Percentiles rank a stretch among this genome's conserved stretches.
Evolutionary conservation across 176 grass and related monocot species (phyloP).

Genomic region (Oryza nivara): DNA sequence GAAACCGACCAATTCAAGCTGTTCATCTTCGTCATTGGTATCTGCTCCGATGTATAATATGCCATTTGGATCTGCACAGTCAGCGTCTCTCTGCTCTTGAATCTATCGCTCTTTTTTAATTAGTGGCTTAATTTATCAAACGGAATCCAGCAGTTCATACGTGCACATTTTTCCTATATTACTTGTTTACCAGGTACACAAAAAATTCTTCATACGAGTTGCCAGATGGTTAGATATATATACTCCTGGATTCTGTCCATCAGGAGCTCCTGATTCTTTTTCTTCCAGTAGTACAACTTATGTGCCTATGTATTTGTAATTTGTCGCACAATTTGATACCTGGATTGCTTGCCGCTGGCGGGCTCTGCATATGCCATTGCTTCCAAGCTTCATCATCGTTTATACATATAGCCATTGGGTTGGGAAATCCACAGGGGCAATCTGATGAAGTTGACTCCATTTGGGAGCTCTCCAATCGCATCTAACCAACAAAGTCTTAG

Average conservation of each 20-base stretch:
- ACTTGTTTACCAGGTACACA: background rate
- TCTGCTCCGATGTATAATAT: slow-evolving; percentile 47
- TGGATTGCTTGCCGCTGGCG: background rate
- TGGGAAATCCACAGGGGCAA: background rate
- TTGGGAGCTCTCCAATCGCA: background rate
- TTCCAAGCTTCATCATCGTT: background rate
- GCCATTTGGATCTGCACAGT: slow-evolving; percentile 53
- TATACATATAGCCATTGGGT: background rate
- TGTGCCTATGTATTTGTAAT: background rate
- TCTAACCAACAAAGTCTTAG: background rate
- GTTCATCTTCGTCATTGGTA: slow-evolving; percentile 35
- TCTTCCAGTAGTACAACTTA: background rate
- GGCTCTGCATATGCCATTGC: background rate
- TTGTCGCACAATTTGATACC: background rate
- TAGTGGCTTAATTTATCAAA: slow-evolving; percentile 23
- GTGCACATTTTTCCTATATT: background rate
- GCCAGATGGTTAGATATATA: background rate
- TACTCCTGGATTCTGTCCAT: slow-evolving; percentile 7
- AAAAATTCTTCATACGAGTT: background rate
- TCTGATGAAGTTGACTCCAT: background rate
- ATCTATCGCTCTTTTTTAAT: slow-evolving; percentile 46
- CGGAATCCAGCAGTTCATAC: slow-evolving; percentile 22
- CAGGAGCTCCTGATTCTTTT: background rate
- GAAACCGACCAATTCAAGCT: slow-evolving; percentile 23
- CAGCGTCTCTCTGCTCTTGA: slow-evolving; percentile 42